Evolutionary conservation across 352 stramenopile species (phyloP), one percentile per base, ranked within the genome.

Genomic region (Peronospora belbahrii): DNA sequence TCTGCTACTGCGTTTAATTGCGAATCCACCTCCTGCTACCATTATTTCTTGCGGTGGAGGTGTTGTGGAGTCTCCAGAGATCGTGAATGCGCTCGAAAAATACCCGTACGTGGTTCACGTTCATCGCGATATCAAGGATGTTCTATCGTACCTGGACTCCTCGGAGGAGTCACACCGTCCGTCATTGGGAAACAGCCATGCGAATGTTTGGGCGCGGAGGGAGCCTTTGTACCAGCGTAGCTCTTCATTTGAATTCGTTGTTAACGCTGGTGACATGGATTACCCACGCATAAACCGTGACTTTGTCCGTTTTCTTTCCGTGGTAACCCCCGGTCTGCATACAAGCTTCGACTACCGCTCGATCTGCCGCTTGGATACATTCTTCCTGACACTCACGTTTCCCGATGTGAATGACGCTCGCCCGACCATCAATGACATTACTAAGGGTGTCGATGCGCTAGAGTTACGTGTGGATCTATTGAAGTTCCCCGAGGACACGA

Each of bases 381-480:
- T 88, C 48, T 91, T 91, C 60, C 37, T 91, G 30, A 88, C 76
- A 25, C 60, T 88, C 31, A 91, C 80, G 30, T 88, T 85, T 51
- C 56, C 65, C 10, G 70, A 88, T 20, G 51, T 86, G 33, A 57
- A 59, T 20, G 73, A 72, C 14, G 67, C 75, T 25, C 59, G 65
- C 1, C 34, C 59, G 18, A 52, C 83, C 36, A 65, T 88, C 15
- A 46, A 46, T 9, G 53, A 81, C 20, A 80, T 88, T 40, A 67
- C 65, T 2, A 49, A 64, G 35, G 94, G 95, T 50, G 89, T 96
- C 4, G 90, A 98, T 78, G 93, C 91, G 3, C 81, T 98, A 34
- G 96, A 99, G 67, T 83, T 98, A 46, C 88, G 96, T 34, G 90
- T 97, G 7, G 96, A 98, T 71, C 64, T 98, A 52, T 67, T 98